These are phyloP conservation scores for Microglena sp. DNA, from an alignment of 139 green algal species.

Conservation along the genomic window DNA sequence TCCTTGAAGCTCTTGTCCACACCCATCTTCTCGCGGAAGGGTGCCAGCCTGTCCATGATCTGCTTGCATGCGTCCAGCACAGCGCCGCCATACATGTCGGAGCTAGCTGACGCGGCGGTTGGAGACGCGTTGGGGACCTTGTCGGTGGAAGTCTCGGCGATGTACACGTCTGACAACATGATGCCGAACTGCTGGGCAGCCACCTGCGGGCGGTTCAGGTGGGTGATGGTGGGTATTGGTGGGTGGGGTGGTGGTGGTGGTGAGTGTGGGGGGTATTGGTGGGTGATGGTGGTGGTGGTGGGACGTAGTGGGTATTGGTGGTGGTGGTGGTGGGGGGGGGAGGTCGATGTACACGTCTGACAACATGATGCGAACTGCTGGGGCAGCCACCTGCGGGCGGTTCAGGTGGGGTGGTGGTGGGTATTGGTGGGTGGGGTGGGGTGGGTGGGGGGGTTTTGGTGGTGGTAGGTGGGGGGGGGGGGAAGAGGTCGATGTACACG, in stretches of 20 bases:
- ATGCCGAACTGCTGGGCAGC: conserved; percentile 69
- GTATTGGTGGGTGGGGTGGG: no score
- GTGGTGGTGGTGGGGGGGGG: no score
- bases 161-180: conserved; percentile 72
- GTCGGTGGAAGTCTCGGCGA: conserved; percentile 89
- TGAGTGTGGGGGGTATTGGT: no score
- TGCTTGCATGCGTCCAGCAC: conserved; percentile 79
- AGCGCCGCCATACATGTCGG: conserved; percentile 88
- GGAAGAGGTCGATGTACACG: background rate
- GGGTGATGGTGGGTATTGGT: no score
- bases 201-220: conserved; percentile 47
- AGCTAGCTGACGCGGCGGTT: conserved; percentile 81
- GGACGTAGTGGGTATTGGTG: no score
- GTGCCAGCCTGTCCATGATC: conserved; percentile 66
- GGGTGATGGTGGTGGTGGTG: no score
- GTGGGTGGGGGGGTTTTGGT: no score
- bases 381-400: conserved; percentile 2
- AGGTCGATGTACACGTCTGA: background rate
- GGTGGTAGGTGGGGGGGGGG: no score
- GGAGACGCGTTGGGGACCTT: conserved; percentile 92
- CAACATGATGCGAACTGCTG: no score
- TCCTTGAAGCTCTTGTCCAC: conserved; percentile 30
- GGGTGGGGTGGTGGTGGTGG: no score
- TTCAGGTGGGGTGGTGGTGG: no score
- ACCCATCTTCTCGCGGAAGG: conserved; percentile 21